phyloP scores from a whole-genome alignment of 2,329 filamentous ascomycete genomes.

The Fusarium virguliforme region DNA sequence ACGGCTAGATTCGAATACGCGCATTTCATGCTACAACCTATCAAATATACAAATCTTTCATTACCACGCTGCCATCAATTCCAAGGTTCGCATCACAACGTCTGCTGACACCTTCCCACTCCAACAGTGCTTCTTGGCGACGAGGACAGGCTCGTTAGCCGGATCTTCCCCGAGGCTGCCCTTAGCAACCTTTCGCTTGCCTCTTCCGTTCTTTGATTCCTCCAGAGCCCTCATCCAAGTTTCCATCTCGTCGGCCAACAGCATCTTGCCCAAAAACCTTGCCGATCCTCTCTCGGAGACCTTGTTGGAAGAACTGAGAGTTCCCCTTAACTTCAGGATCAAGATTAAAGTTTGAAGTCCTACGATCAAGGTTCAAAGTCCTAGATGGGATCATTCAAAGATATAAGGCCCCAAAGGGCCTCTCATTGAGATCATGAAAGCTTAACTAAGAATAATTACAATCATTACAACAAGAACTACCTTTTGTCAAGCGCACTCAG shows the following conservation, averaged over 20 bases:
- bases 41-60: background rate
- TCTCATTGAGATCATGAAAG: too few relatives aligned
- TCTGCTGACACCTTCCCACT: conserved; percentile 51
- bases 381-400: too few relatives aligned
- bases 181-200: conserved; percentile 59
- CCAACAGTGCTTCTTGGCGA: conserved; percentile 55
- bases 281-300: conserved; percentile 69
- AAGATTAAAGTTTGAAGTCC: too few relatives aligned
- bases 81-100: conserved; percentile 49
- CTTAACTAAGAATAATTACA: too few relatives aligned
- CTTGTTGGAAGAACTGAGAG: too few relatives aligned
- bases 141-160: conserved; percentile 53
- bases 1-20: background rate
- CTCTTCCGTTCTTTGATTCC: conserved; percentile 51
- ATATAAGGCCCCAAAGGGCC: too few relatives aligned
- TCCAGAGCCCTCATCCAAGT: conserved; percentile 62
- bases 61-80: conserved; percentile 18
- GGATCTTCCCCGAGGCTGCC: conserved; percentile 60
- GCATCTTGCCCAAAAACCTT: conserved; percentile 68
- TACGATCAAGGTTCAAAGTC: too few relatives aligned
- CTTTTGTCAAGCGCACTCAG: too few relatives aligned
- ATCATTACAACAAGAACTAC: too few relatives aligned
- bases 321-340: too few relatives aligned
- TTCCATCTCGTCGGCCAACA: conserved; percentile 64
- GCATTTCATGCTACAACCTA: background rate